A percentile compares a stretch with the other conserved stretches of the same genome.
Evolutionary conservation across 352 stramenopile genomes (phyloP).

Genomic region (Thalassiosira allenii): DNA sequence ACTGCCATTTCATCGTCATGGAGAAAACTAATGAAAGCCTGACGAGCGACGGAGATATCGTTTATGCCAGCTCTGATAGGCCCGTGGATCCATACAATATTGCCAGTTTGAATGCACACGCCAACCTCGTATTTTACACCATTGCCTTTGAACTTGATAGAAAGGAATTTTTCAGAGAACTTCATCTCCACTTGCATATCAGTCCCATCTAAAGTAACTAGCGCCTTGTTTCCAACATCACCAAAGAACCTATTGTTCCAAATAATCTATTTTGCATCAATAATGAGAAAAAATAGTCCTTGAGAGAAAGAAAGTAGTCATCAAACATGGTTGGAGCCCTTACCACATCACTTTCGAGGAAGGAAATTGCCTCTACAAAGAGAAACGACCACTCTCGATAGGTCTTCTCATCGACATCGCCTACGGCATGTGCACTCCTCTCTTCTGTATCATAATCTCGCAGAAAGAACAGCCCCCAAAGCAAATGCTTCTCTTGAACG

Average conservation of each 20-base stretch:
- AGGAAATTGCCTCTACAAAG: constrained; percentile 44
- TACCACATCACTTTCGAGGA: constrained; percentile 36
- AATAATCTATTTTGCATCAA: constrained; percentile 22
- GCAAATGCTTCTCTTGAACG: constrained; percentile 11
- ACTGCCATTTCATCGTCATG: constrained; percentile 39
- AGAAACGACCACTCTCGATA: constrained; percentile 41
- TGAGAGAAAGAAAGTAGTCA: constrained; percentile 8
- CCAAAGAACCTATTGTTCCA: constrained; percentile 28
- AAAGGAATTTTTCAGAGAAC: constrained; percentile 34
- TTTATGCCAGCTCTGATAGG: constrained; percentile 34
- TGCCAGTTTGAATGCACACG: constrained; percentile 43
- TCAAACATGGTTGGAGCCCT: constrained; percentile 16
- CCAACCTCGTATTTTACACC: constrained; percentile 60
- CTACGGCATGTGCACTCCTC: constrained; percentile 8
- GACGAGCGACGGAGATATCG: constrained; percentile 41
- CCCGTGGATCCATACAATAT: constrained; percentile 58
- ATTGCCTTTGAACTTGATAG: constrained; percentile 51
- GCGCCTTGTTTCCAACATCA: constrained; percentile 25
- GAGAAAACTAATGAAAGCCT: constrained; percentile 31
- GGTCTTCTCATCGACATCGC: constrained; percentile 45
- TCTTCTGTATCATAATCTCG: constrained; percentile 35
- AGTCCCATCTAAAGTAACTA: constrained; percentile 58
- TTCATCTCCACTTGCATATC: constrained; percentile 50
- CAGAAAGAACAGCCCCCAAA: constrained; percentile 31
- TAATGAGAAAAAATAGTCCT: background rate